Evolutionary conservation across 768 basidiomycete species (phyloP).

Genomic region (Leccinum pellstonianum): DNA sequence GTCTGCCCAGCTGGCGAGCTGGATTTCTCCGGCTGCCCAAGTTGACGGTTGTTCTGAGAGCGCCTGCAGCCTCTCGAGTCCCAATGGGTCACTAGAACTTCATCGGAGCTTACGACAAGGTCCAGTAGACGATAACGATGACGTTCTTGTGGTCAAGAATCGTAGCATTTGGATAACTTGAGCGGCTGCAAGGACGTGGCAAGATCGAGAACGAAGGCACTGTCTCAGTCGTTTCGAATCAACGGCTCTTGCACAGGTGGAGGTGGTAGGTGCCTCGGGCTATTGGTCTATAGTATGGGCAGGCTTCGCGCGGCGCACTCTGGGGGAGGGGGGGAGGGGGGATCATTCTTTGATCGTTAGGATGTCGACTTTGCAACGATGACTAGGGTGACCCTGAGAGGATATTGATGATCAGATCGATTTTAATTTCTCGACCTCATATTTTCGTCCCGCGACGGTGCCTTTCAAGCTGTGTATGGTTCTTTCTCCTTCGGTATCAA

Average conservation of each 20-base stretch:
- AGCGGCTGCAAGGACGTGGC: too few relatives aligned
- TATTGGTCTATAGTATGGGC: neutral
- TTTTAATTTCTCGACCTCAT: neutral
- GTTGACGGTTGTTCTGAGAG: too few relatives aligned
- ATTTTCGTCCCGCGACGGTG: neutral
- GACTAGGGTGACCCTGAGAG: neutral
- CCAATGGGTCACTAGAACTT: too few relatives aligned
- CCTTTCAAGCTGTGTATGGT: neutral
- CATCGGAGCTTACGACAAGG: too few relatives aligned
- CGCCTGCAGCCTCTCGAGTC: too few relatives aligned
- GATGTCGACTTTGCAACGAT: neutral
- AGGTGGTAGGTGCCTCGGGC: neutral
- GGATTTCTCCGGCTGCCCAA: too few relatives aligned
- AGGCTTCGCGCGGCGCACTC: neutral
- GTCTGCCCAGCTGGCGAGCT: neutral
- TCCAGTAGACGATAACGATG: too few relatives aligned
- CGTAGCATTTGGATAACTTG: too few relatives aligned
- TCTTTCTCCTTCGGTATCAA: neutral
- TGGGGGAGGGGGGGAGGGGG: neutral
- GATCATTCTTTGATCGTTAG: neutral
- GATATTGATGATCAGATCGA: neutral
- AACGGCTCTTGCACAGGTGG: neutral
- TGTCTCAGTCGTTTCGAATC: neutral
- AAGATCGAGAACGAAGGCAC: neutral
- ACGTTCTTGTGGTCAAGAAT: too few relatives aligned